Percentiles rank a stretch among this genome's conserved stretches.
Conservation (phyloP, 129 eudicot species). For the Escallonia rubra region DNA sequence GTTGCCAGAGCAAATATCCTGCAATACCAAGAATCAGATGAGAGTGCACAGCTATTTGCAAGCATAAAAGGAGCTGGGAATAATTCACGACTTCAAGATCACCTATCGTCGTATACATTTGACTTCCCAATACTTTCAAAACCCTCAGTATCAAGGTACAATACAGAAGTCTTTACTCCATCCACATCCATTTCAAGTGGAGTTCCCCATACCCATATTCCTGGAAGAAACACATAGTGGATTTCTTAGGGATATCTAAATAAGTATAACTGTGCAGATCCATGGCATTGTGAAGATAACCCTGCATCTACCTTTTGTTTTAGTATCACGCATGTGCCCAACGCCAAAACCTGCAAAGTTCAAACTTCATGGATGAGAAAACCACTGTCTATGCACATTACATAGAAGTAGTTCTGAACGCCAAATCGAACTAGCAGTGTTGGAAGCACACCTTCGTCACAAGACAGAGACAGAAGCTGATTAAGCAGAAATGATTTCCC, state of each 20-base stretch:
- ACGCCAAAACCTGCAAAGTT: conserved; percentile 90
- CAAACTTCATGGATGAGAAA: conserved; percentile 18
- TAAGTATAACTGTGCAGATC: conserved; percentile 4
- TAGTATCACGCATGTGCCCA: conserved; percentile 98
- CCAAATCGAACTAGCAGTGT: not conserved
- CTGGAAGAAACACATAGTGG: conserved; percentile 25
- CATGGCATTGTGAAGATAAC: not conserved
- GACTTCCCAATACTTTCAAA: conserved; percentile 99
- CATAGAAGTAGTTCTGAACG: not conserved
- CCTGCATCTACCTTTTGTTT: conserved; percentile 73
- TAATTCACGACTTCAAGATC: conserved; percentile 11
- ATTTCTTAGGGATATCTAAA: conserved; percentile 7
- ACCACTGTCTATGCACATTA: conserved; percentile 14
- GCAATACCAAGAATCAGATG: conserved; percentile 12
- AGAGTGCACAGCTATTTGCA: conserved; percentile 5
- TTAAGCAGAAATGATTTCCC: conserved; percentile 96
- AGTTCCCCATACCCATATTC: conserved; percentile 98
- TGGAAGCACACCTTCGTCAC: conserved; percentile 67
- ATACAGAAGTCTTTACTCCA: conserved; percentile 88
- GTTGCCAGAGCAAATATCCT: conserved; percentile 98
- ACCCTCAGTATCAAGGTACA: conserved; percentile 96
- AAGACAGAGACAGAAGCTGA: conserved; percentile 98
- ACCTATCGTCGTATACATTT: conserved; percentile 98
- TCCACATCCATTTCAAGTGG: conserved; percentile 74
- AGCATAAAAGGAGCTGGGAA: conserved; percentile 1